phyloP scores from a whole-genome alignment of 2,329 filamentous ascomycete species.

The Talaromyces sp. region DNA sequence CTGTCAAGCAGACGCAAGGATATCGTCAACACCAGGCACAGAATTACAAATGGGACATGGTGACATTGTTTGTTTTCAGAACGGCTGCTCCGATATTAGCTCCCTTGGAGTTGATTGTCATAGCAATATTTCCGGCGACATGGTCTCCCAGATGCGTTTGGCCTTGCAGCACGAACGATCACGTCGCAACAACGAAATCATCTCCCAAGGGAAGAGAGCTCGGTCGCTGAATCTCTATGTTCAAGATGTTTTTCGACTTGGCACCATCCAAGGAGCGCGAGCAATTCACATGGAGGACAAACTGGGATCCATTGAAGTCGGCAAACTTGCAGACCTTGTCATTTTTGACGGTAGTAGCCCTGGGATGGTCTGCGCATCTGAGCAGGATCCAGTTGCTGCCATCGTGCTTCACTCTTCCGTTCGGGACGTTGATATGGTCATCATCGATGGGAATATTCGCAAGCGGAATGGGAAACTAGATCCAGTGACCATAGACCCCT shows the following conservation, averaged over 20 bases:
- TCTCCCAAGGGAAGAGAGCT: neutral
- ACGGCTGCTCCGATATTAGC: neutral
- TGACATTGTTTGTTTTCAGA: neutral
- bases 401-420: constrained; percentile 22
- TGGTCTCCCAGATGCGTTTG: neutral
- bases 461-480: neutral
- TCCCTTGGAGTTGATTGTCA: constrained; percentile 5
- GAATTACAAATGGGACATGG: constrained; percentile 4
- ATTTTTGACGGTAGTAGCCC: constrained; percentile 22
- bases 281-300: constrained; percentile 21
- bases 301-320: constrained; percentile 21
- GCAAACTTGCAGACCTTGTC: constrained; percentile 25
- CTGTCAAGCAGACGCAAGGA: neutral
- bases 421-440: constrained; percentile 23
- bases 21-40: constrained; percentile 1
- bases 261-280: constrained; percentile 24
- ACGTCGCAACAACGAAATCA: neutral
- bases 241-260: constrained; percentile 14
- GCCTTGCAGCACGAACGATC: neutral
- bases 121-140: neutral
- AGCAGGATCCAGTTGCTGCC: constrained; percentile 24
- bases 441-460: constrained; percentile 19
- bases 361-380: constrained; percentile 20
- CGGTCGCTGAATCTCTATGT: neutral
- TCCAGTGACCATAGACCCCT: neutral